Evolutionary conservation across 176 grass and related monocot species (phyloP).

Genomic region (maize (Zea mays)): Zm-B73-REFERENCE-NAM-5.0 NC_050101.1:173515501-173516000

Average conservation of each 20-base stretch:
- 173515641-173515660: too few relatives aligned
- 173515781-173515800: background rate
- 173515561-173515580: too few relatives aligned
- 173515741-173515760: slow-evolving; percentile 22
- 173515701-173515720: too few relatives aligned
- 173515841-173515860: too few relatives aligned
- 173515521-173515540: too few relatives aligned
- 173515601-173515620: too few relatives aligned
- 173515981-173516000: background rate
- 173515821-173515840: background rate
- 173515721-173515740: background rate
- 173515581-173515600: too few relatives aligned
- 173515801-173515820: background rate
- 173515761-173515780: slow-evolving; percentile 13
- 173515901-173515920: background rate
- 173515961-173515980: slow-evolving; percentile 2
- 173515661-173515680: too few relatives aligned
- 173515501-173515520: too few relatives aligned
- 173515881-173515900: background rate
- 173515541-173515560: too few relatives aligned
- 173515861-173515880: background rate
- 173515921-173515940: background rate
- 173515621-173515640: too few relatives aligned
- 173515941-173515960: background rate
- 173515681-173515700: too few relatives aligned